Base-by-base conservation (phyloP, 2,329 filamentous ascomycete species). In the Pseudogymnoascus sp. region DNA sequence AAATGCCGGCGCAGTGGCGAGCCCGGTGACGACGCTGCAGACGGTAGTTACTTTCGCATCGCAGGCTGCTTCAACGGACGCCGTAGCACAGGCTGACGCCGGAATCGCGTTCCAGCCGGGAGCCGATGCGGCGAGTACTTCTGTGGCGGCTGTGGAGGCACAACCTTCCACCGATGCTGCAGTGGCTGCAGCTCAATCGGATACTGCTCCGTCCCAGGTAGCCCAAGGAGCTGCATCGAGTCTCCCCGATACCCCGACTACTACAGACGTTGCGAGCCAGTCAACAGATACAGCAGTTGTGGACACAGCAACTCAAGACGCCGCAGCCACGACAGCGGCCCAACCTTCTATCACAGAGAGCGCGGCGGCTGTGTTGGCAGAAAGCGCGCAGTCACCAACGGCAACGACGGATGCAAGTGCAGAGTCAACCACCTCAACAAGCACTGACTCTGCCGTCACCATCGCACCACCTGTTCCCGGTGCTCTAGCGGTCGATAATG, bases 271-370 rank as follows among this genome's bases (percentile, higher is more conserved):
- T 12, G 34, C 50, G 16, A 34, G 16, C 23, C 56, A 34, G 40
- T 25, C 40, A 59, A 62, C 56, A 21, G 60, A 61, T 8, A 44
- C 36, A 10, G 64, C 59, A 42, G 63, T 62, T 14, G 46, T 50
- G 62, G 66, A 62, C 21, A 63, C 63, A 25, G 64, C 59, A 34
- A 25, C 28, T 21, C 63, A 60, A 14, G 28, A 12, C n/a, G 12
- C 46, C 3, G n/a, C 42, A 1, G 44, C 16, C 10, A 62, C 60
- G 5, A 18, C 62, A 62, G 34, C 61, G 7, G 63, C 37, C 18
- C 12, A 34, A 12, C 28, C 50, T 5, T 21, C 50, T 14, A 38
- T 28, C 14, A 37, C 61, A 10, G 23, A 31, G 36, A 25, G 28
- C 23, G 34, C 60, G 12, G 42, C 31, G 18, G 46, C 18, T 5